Evolutionary conservation across 2,329 filamentous ascomycete species (phyloP), one percentile per base, ranked within the genome.

Genomic region (Kalmusia sp.): DNA sequence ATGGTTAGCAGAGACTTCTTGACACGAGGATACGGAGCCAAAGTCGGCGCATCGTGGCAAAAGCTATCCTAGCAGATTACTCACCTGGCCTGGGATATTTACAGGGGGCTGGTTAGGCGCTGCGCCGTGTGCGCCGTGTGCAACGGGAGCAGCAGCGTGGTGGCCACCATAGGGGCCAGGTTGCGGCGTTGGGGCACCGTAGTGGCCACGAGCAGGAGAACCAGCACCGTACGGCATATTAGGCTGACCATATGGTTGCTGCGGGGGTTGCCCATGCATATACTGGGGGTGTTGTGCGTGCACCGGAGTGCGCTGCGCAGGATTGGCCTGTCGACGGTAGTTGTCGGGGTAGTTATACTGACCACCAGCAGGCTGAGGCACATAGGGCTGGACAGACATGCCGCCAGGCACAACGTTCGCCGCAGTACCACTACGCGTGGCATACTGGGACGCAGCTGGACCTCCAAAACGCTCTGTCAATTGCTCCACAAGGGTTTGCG

Each of bases 301-400:
- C 14, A 89, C 86, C n/a, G 90, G 87, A 69, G 91, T 87, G 48
- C 90, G 89, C 63, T 91, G 90, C 40, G 85, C 80, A 41, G 84
- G 79, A 59, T 90, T 87, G 37, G 67, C 64, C 51, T 88, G 86
- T 55, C 90, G 88, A 59, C 91, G 87, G 72, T 85, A 96, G 74
- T 91, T 91, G 51, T 98, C 93, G 38, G 92, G 88, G 67, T 93
- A 91, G 51, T 93, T 93, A 72, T 93, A 98, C 74, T 93, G 93
- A 62, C 95, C 95, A 52, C 92, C 91, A 51, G 92, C 91, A 24
- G 93, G 90, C 75, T 97, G 93, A 44, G 95, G 95, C 52, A 92
- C 90, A 74, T 99, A 99, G 5, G 95, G 95, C n/a, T 98, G 92
- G 44, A 99, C 95, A 76, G 98, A 95, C 92, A 99, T 96, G 57